A percentile compares a stretch with the other conserved stretches of the same genome.
phyloP scores from a whole-genome alignment of 306 rosid genomes.

The Geum urbanum region DNA sequence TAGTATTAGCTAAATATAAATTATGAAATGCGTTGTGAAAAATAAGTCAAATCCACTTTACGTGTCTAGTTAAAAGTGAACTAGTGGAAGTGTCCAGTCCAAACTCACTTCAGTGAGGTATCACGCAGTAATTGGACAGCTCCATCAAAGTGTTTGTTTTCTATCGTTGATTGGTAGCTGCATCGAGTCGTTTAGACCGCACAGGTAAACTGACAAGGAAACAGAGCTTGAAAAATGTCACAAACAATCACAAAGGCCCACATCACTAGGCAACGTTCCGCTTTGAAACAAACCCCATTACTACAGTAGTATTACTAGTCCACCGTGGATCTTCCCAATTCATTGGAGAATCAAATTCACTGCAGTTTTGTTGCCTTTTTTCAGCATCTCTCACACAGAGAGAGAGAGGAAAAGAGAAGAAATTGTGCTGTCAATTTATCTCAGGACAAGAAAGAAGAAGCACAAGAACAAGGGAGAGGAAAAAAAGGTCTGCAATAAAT shows the following conservation, averaged over 20 bases:
- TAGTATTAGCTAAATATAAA: no score
- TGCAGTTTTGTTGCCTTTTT: slow-evolving; percentile 38
- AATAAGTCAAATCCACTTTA: no score
- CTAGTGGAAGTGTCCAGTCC: slow-evolving; percentile 3
- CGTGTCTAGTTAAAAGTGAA: not conserved
- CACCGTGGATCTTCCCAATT: slow-evolving; percentile 47
- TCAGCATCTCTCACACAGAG: slow-evolving; percentile 13
- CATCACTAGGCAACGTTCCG: slow-evolving; percentile 38
- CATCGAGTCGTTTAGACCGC: slow-evolving; percentile 4
- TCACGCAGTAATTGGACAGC: not conserved
- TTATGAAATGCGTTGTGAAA: no score
- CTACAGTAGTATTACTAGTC: not conserved
- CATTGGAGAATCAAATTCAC: slow-evolving; percentile 68
- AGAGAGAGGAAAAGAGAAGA: slow-evolving; percentile 12
- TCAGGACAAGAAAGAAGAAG: not conserved
- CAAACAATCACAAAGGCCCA: slow-evolving; percentile 1
- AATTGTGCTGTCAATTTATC: slow-evolving; percentile 31
- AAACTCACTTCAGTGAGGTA: not conserved
- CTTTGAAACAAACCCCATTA: slow-evolving; percentile 25
- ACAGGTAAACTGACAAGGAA: slow-evolving; percentile 12
- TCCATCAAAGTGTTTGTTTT: not conserved
- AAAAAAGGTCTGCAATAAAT: slow-evolving; percentile 2
- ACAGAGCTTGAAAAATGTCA: not conserved
- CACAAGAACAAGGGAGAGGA: no score
- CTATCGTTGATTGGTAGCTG: slow-evolving; percentile 4